Evolutionary conservation across 306 rosid species (phyloP), one percentile per base, ranked within the genome.

Genomic region (Cajanus cajan): DNA sequence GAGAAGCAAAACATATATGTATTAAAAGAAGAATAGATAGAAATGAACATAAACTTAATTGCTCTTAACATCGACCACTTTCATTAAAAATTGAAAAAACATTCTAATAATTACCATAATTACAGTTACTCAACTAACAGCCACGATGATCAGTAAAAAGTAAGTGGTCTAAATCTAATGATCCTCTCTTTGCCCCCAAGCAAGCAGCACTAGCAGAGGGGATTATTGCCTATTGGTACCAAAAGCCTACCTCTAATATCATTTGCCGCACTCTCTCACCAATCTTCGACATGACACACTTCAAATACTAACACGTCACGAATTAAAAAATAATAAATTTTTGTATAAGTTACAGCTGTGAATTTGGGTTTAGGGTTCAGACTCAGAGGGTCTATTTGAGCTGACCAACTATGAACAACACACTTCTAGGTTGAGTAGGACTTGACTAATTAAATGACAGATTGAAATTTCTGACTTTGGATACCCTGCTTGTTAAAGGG

Each of bases 111-210:
- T 41, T 18, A 2, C 37, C 19, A 25, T 71, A 65, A 65, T 71
- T 57, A 80, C 82, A 84, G 34, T 76, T 77, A 40, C 55, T 54
- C 41, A 36, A 48, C 57, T 63, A 68, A 41, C 73, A 47, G 68
- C 33, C 41, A 63, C 37, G 14, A 6, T 28, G 51, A 14, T 19
- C 24, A 43, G 4, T 34, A 39, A 68, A 68, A 59, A 18, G 28
- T 25, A 76, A 67, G 16, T 16, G 7, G 54, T n/a, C 80, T 48
- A 65, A 71, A 44, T n/a, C 80, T 48, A 65, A 71, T 69, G 43
- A 41, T 68, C 80, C 76, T 84, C 57, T 37, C 73, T 71, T 77
- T 57, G 10, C 44, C 61, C 15, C 19, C 74, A 79, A 79, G 82
- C 80, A 79, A 74, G 43, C 45, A 39, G 37, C 74, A 68, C 57